These are phyloP conservation scores for Kwoniella sp. DNA, from an alignment of 768 basidiomycete species.

Conservation along the genomic window DNA sequence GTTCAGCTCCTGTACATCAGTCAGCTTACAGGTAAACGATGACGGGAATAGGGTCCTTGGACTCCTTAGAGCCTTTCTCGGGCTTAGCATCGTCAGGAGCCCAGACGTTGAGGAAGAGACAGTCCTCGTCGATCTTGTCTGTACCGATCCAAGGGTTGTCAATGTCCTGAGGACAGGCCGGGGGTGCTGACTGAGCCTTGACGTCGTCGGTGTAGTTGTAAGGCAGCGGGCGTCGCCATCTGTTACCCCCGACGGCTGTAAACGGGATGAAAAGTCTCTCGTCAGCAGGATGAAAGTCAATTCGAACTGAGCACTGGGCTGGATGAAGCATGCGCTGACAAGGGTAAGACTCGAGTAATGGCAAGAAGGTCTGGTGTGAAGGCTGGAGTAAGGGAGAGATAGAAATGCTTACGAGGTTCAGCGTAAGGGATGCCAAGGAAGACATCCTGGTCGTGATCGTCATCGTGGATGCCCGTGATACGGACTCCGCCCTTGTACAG, in stretches of 20 bases:
- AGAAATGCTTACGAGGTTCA: slow-evolving; percentile 37
- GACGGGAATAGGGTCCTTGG: slow-evolving; percentile 57
- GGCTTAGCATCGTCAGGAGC: slow-evolving; percentile 55
- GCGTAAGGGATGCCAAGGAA: slow-evolving; percentile 54
- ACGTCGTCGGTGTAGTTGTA: slow-evolving; percentile 39
- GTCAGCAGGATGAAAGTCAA: slow-evolving; percentile 11
- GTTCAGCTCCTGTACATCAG: not conserved
- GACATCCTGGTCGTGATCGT: slow-evolving; percentile 30
- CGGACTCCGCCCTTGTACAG: slow-evolving; percentile 20
- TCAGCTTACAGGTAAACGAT: slow-evolving; percentile 57
- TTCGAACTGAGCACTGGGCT: not conserved
- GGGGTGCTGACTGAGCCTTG: slow-evolving; percentile 31
- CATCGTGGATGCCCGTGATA: slow-evolving; percentile 32
- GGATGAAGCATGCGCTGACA: not conserved
- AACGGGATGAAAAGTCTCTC: not conserved
- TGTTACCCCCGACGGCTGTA: slow-evolving; percentile 36
- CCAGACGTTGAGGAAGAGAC: slow-evolving; percentile 61
- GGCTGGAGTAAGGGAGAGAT: too few relatives aligned
- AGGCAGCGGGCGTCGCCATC: slow-evolving; percentile 41
- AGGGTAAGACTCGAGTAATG: not conserved
- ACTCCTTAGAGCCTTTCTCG: slow-evolving; percentile 8
- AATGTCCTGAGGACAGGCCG: slow-evolving; percentile 46
- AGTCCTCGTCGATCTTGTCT: slow-evolving; percentile 59
- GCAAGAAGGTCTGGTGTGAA: too few relatives aligned
- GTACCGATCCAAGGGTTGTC: slow-evolving; percentile 1